phyloP scores from a whole-genome alignment of 2,329 filamentous ascomycete species.

The Didymella segeticola region DNA sequence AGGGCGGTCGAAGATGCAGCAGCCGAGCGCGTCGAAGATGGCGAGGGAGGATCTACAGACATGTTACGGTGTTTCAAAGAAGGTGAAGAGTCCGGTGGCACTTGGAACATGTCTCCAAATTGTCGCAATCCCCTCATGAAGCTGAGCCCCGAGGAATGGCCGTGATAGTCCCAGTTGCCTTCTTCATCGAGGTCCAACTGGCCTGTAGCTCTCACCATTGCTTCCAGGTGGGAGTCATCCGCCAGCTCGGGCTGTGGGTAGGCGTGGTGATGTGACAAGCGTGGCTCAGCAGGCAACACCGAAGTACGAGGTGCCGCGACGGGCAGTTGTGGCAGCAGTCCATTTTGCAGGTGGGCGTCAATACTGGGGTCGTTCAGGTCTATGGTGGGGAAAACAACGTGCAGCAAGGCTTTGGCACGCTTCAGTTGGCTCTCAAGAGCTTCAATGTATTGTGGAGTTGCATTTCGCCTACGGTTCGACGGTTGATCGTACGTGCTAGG shows the following conservation, averaged over 20 bases:
- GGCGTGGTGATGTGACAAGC: slow-evolving; percentile 27
- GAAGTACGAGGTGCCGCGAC: slow-evolving; percentile 29
- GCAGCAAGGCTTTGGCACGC: slow-evolving; percentile 80
- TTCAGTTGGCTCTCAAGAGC: slow-evolving; percentile 83
- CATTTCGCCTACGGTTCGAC: slow-evolving; percentile 88
- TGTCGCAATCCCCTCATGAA: slow-evolving; percentile 89
- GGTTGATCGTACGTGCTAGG: slow-evolving; percentile 84
- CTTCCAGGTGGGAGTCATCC: slow-evolving; percentile 75
- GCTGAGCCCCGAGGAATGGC: slow-evolving; percentile 87
- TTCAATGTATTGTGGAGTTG: slow-evolving; percentile 91
- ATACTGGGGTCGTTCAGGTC: slow-evolving; percentile 85
- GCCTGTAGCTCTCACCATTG: slow-evolving; percentile 93
- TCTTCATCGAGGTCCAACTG: slow-evolving; percentile 90
- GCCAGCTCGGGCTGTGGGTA: slow-evolving; percentile 39
- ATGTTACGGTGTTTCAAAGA: slow-evolving; percentile 63
- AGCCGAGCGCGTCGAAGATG: slow-evolving; percentile 70
- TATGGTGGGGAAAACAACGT: slow-evolving; percentile 80
- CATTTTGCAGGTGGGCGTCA: slow-evolving; percentile 77
- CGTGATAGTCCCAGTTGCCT: slow-evolving; percentile 94
- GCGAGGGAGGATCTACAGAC: slow-evolving; percentile 71
- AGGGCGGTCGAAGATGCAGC: slow-evolving; percentile 51
- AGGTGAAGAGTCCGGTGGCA: slow-evolving; percentile 63
- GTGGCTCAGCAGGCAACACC: slow-evolving; percentile 30
- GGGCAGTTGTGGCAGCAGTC: slow-evolving; percentile 57
- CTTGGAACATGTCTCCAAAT: slow-evolving; percentile 77